Conservation (phyloP, 1,284 basidiomycete species). For the Butyriboletus appendiculatus region DNA sequence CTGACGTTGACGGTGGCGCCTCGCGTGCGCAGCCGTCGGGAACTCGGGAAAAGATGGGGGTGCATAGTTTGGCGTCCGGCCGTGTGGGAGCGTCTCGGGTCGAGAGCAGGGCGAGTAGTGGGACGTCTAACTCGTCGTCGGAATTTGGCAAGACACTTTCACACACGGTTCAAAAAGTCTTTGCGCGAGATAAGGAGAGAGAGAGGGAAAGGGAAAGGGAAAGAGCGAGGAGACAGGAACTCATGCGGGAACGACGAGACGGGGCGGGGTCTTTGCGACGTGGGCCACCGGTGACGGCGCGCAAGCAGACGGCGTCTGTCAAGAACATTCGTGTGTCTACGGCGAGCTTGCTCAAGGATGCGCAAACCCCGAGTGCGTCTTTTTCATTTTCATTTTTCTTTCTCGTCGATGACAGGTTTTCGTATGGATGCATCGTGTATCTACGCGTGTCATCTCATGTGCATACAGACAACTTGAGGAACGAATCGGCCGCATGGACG, state of each 20-base stretch:
- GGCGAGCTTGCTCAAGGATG: constrained; percentile 14
- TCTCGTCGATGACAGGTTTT: neutral
- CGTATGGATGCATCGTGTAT: neutral
- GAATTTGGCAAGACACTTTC: constrained; percentile 19
- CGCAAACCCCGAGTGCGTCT: constrained; percentile 22
- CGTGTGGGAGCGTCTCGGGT: neutral
- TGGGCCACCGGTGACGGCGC: constrained; percentile 13
- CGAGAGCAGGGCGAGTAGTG: constrained; percentile 4
- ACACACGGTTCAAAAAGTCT: constrained; percentile 13
- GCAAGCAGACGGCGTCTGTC: constrained; percentile 17
- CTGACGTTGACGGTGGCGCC: neutral
- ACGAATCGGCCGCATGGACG: constrained; percentile 16
- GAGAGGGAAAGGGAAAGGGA: neutral
- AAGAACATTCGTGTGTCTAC: constrained; percentile 14
- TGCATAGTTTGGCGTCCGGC: too few relatives aligned
- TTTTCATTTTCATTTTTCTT: neutral
- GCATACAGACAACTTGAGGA: constrained; percentile 4
- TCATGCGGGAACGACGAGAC: neutral
- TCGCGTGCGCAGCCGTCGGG: constrained; percentile 10
- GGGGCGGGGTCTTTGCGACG: neutral
- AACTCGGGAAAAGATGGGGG: neutral
- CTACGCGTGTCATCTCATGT: neutral
- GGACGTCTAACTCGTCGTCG: constrained; percentile 12
- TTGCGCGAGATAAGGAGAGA: constrained; percentile 5
- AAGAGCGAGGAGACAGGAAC: neutral